These are phyloP conservation scores for Fusarium newnesense DNA, from an alignment of 2,329 filamentous ascomycete species.

Conservation along the genomic window DNA sequence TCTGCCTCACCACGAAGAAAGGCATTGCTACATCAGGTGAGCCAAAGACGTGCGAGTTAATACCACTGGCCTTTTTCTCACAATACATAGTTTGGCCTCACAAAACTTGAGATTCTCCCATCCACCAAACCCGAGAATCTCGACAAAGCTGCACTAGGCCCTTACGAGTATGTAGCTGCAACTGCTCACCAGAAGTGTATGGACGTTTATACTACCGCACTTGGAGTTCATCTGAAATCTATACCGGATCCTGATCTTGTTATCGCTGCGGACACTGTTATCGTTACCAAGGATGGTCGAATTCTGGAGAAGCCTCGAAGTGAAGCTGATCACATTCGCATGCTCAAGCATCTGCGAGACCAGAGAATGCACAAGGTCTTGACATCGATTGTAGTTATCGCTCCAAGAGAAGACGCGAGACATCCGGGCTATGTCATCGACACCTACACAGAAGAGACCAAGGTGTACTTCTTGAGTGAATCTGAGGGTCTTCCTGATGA, in stretches of 20 bases:
- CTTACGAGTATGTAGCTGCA: conserved; percentile 89
- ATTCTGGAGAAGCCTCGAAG: conserved; percentile 92
- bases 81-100: conserved; percentile 74
- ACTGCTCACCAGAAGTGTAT: conserved; percentile 88
- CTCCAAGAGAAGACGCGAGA: conserved; percentile 80
- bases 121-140: conserved; percentile 88
- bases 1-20: conserved; percentile 88
- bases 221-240: conserved; percentile 56
- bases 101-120: conserved; percentile 83
- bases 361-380: conserved; percentile 82
- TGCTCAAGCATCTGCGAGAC: conserved; percentile 85
- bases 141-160: conserved; percentile 76
- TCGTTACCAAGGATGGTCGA: conserved; percentile 77
- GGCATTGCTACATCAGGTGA: conserved; percentile 79
- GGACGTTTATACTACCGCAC: conserved; percentile 68
- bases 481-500: conserved; percentile 74
- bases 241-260: conserved; percentile 81
- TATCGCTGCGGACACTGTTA: conserved; percentile 90
- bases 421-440: conserved; percentile 89
- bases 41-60: neutral
- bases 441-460: conserved; percentile 87
- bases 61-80: conserved; percentile 13
- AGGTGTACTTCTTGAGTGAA: conserved; percentile 83
- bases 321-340: conserved; percentile 82
- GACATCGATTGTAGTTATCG: conserved; percentile 86